Evolutionary conservation across 495 filamentous ascomycete genomes (phyloP).

Genomic region (Arthonia radiata): DNA sequence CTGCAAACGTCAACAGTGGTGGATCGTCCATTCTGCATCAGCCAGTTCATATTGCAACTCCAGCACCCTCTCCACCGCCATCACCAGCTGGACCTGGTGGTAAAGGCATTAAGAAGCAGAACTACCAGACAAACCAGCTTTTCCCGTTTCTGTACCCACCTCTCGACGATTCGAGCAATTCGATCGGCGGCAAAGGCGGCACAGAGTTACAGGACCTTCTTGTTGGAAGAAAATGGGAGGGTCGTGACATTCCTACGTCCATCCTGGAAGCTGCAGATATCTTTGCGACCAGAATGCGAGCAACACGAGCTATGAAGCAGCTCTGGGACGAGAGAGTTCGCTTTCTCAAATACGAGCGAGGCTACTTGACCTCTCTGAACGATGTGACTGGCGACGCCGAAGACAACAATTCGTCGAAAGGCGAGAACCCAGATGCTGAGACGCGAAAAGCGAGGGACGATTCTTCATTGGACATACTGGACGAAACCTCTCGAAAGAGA

Average conservation of each 20-base stretch:
- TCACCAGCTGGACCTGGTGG: conserved; percentile 69
- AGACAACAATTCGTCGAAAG: conserved; percentile 11
- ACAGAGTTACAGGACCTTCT: conserved; percentile 50
- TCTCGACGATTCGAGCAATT: conserved; percentile 55
- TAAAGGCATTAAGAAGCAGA: conserved; percentile 93
- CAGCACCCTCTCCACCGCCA: conserved; percentile 87
- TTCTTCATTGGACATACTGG: no score
- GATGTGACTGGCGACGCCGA: conserved; percentile 9
- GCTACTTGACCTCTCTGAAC: conserved; percentile 27
- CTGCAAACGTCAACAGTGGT: conserved; percentile 13
- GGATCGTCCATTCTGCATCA: conserved; percentile 75
- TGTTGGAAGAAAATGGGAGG: conserved; percentile 66
- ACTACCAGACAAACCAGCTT: conserved; percentile 96
- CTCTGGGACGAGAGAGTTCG: conserved; percentile 81
- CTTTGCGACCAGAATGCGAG: conserved; percentile 69
- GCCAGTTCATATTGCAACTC: conserved; percentile 91
- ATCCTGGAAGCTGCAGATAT: conserved; percentile 89
- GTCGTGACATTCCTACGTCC: conserved; percentile 69
- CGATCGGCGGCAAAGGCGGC: conserved; percentile 62
- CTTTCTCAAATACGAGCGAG: conserved; percentile 75
- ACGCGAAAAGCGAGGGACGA: conserved; percentile 23
- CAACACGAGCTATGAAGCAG: conserved; percentile 73
- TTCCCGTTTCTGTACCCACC: conserved; percentile 96
- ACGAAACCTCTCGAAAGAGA: conserved; percentile 27
- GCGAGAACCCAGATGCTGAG: conserved; percentile 10